Percentiles rank a stretch among this genome's conserved stretches.
Conservation (phyloP, 441 rosid species). For the Erysimum cheiri region DNA sequence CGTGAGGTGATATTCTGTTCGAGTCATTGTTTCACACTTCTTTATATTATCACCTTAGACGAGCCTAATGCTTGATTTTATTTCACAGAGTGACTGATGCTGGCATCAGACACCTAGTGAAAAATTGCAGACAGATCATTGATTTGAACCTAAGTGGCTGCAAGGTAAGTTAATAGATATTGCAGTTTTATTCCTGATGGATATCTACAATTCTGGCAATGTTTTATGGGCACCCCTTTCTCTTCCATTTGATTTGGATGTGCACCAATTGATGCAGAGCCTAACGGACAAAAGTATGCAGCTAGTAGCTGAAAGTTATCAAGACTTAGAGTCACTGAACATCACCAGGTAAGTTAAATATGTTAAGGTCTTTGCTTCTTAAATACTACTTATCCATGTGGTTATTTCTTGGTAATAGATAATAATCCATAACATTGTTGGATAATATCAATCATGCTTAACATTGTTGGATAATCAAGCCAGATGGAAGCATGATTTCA, state of each 20-base stretch:
- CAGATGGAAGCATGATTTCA: constrained; percentile 23
- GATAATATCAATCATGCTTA: constrained; percentile 3
- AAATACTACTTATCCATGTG: constrained; percentile 1
- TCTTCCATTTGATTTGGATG: constrained; percentile 32
- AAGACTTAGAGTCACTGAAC: constrained; percentile 65
- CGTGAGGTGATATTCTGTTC: constrained; percentile 65
- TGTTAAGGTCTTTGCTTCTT: neutral
- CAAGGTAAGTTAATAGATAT: constrained; percentile 58
- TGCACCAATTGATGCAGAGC: constrained; percentile 57
- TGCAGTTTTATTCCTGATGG: neutral
- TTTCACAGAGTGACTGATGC: constrained; percentile 70
- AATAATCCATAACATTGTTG: constrained; percentile 26
- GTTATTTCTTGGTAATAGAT: neutral
- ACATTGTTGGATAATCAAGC: constrained; percentile 14
- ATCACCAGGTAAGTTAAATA: constrained; percentile 66
- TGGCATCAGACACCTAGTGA: constrained; percentile 67
- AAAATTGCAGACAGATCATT: constrained; percentile 63
- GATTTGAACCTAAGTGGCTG: constrained; percentile 93
- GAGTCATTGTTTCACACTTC: constrained; percentile 5
- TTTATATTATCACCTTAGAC: constrained; percentile 23
- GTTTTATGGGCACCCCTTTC: constrained; percentile 4
- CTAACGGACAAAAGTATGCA: constrained; percentile 74
- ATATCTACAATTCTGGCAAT: constrained; percentile 11
- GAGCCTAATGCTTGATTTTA: constrained; percentile 2
- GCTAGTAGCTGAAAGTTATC: constrained; percentile 72